These are phyloP conservation scores for Bryopsis sp. DNA, from an alignment of 139 green algal species.

Conservation along the genomic window DNA sequence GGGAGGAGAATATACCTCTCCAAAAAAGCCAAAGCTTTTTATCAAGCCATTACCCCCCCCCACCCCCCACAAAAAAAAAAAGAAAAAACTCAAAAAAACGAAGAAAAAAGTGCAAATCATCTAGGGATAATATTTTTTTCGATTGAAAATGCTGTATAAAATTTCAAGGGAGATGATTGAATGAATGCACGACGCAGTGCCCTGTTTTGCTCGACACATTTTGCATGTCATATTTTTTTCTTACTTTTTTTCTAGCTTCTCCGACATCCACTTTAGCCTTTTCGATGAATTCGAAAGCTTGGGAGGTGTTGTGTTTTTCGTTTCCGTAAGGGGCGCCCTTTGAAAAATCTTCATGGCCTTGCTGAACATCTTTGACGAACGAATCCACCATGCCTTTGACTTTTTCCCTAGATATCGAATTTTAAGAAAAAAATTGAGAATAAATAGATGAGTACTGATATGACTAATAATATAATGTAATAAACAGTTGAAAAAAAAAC, in stretches of 20 bases:
- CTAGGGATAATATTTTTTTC: not conserved
- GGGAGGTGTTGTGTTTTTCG: slow-evolving; percentile 22
- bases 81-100: too few relatives aligned
- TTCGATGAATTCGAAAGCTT: slow-evolving; percentile 34
- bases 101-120: not conserved
- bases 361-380: slow-evolving; percentile 61
- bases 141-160: not conserved
- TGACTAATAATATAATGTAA: not conserved
- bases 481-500: not conserved
- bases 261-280: slow-evolving; percentile 26
- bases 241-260: slow-evolving; percentile 24
- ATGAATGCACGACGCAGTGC: not conserved
- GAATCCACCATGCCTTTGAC: slow-evolving; percentile 66
- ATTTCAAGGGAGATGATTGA: not conserved
- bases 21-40: too few relatives aligned
- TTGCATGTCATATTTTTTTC: not conserved
- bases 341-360: slow-evolving; percentile 51
- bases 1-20: not conserved
- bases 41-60: too few relatives aligned
- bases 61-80: too few relatives aligned
- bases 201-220: not conserved
- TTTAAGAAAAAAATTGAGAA: not conserved
- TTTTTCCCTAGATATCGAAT: slow-evolving; percentile 35
- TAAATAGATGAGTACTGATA: not conserved
- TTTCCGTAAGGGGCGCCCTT: slow-evolving; percentile 36